Percentiles rank a stretch among this genome's conserved stretches.
These are phyloP conservation scores for Tricholoma bakamatsutake DNA, from an alignment of 768 basidiomycete species.

Conservation along the genomic window DNA sequence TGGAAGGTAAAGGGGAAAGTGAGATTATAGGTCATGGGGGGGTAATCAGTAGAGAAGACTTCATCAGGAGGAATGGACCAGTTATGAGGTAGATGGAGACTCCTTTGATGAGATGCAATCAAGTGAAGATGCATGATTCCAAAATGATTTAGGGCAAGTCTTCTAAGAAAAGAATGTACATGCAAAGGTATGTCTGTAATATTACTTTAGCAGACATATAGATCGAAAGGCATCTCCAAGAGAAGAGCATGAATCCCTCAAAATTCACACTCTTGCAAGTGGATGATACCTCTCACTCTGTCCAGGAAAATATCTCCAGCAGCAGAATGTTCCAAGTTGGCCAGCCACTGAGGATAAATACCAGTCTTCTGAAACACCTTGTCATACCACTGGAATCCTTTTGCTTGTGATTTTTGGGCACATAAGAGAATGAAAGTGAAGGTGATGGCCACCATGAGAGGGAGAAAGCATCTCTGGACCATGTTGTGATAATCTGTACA, in stretches of 20 bases:
- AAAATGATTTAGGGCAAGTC: neutral
- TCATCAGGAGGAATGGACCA: no score
- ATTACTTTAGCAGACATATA: neutral
- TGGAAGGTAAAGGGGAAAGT: neutral
- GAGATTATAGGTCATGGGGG: no score
- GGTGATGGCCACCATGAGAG: constrained; percentile 9
- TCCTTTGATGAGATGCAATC: neutral
- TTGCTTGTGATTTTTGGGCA: neutral
- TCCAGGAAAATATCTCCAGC: neutral
- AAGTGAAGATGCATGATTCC: neutral
- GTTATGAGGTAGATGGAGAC: no score
- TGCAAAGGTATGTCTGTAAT: neutral
- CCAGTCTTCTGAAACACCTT: neutral
- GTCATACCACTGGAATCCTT: neutral
- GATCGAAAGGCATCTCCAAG: neutral
- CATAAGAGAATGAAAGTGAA: constrained; percentile 4
- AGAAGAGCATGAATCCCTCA: neutral
- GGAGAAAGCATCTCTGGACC: constrained; percentile 10
- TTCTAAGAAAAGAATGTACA: neutral
- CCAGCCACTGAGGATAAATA: no score
- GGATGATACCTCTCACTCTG: neutral
- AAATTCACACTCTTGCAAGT: neutral
- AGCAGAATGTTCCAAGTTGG: no score
- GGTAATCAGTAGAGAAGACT: no score
- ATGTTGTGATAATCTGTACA: neutral